A percentile compares a stretch with the other conserved stretches of the same genome.
phyloP scores from a whole-genome alignment of 371 early-diverging fungal species.

The Globomyces sp. region DNA sequence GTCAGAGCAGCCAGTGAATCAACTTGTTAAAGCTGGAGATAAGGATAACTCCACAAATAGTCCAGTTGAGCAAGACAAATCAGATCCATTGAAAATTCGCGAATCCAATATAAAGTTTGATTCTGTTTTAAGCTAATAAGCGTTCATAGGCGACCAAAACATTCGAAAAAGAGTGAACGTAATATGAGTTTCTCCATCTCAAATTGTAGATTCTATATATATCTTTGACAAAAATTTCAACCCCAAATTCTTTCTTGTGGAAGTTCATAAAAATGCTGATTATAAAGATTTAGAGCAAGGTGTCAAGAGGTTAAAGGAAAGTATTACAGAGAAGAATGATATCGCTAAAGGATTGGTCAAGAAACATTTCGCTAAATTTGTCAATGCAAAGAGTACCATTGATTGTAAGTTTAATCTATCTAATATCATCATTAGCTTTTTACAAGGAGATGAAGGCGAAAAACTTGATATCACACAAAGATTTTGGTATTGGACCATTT shows the following conservation, averaged over 20 bases:
- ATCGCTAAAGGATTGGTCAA: constrained; percentile 85
- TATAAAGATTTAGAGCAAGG: constrained; percentile 79
- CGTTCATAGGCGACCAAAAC: too few species aligned
- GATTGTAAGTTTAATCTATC: constrained; percentile 60
- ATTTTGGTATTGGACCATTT: constrained; percentile 77
- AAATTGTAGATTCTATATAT: constrained; percentile 18
- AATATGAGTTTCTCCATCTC: not conserved
- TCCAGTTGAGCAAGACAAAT: constrained; percentile 20
- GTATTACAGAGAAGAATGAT: constrained; percentile 81
- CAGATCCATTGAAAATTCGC: constrained; percentile 44
- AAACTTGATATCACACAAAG: constrained; percentile 72
- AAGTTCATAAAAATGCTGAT: constrained; percentile 80
- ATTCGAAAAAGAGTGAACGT: not conserved
- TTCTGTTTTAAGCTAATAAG: not conserved
- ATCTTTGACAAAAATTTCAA: constrained; percentile 71
- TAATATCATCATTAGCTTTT: constrained; percentile 50
- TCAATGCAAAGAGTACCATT: constrained; percentile 91
- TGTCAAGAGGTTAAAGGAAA: constrained; percentile 62
- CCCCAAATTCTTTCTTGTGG: constrained; percentile 72
- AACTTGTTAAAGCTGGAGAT: not conserved
- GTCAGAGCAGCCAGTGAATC: constrained; percentile 21
- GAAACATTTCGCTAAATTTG: constrained; percentile 94
- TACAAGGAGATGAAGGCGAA: constrained; percentile 87
- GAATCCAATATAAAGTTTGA: constrained; percentile 32
- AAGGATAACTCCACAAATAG: not conserved